These are phyloP conservation scores for Haplosporangium gracile DNA, from an alignment of 192 early-diverging fungal species.

Conservation along the genomic window DNA sequence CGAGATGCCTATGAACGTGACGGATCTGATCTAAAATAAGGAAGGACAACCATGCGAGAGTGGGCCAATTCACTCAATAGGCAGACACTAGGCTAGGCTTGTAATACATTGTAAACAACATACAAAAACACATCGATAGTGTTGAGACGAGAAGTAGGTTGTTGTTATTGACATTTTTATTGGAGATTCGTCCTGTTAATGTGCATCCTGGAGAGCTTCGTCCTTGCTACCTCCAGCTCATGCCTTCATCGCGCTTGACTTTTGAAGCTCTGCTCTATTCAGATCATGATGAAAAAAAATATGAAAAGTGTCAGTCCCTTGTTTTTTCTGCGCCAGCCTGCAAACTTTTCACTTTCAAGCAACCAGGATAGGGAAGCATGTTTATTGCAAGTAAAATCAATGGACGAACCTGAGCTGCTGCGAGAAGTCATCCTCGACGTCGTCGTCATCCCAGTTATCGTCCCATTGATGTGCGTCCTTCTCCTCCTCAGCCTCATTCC, in stretches of 20 bases:
- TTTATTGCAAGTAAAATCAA: not conserved
- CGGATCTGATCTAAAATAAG: constrained; percentile 57
- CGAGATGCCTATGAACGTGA: constrained; percentile 91
- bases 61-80: not conserved
- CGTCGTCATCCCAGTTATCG: constrained; percentile 94
- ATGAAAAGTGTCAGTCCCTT: not conserved
- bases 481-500: constrained; percentile 85
- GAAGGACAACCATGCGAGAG: not conserved
- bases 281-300: not conserved
- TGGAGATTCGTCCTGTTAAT: not conserved
- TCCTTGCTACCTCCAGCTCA: not conserved
- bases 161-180: not conserved
- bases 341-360: not conserved
- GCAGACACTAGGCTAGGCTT: not conserved
- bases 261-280: constrained; percentile 45
- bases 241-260: constrained; percentile 41
- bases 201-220: not conserved
- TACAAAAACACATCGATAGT: not conserved
- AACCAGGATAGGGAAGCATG: not conserved
- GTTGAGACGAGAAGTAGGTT: too few relatives aligned
- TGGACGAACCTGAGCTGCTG: constrained; percentile 75
- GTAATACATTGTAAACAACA: constrained; percentile 10
- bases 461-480: constrained; percentile 83
- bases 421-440: constrained; percentile 93
- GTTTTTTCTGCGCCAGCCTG: not conserved